Evolutionary conservation across 1,284 basidiomycete species (phyloP).

Genomic region (Marasmius sp.): DNA sequence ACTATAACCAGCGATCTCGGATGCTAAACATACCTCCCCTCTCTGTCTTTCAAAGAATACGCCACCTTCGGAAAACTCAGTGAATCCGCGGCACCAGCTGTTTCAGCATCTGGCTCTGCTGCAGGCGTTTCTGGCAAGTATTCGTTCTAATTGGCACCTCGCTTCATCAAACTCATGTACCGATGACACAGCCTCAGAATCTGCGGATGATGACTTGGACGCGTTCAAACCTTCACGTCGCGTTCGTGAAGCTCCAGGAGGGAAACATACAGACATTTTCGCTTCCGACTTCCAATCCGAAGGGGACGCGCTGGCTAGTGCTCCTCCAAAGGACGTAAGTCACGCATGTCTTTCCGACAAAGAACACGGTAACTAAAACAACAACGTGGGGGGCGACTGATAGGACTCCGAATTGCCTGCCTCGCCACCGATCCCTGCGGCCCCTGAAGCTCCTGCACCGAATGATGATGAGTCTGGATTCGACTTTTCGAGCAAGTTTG

Average conservation of each 20-base stretch:
- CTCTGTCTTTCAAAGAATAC: slow-evolving; percentile 40
- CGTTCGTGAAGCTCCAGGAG: slow-evolving; percentile 50
- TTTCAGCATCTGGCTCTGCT: slow-evolving; percentile 6
- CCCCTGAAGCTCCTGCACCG: slow-evolving; percentile 10
- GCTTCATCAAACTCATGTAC: background rate
- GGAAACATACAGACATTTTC: slow-evolving; percentile 47
- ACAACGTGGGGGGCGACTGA: background rate
- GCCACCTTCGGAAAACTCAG: slow-evolving; percentile 55
- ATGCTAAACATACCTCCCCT: too few relatives aligned
- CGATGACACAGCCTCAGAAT: background rate
- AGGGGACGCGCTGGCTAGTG: slow-evolving; percentile 45
- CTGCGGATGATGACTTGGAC: slow-evolving; percentile 14
- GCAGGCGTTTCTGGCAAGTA: slow-evolving; percentile 2
- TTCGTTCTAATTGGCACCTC: background rate
- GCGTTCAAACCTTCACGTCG: slow-evolving; percentile 51
- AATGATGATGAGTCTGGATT: slow-evolving; percentile 30
- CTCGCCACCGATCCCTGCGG: slow-evolving; percentile 5
- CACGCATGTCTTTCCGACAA: background rate
- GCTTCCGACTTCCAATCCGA: slow-evolving; percentile 34
- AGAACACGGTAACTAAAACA: background rate
- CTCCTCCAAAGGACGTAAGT: slow-evolving; percentile 31
- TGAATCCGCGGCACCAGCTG: slow-evolving; percentile 18
- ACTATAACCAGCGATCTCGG: background rate
- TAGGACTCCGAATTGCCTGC: background rate
- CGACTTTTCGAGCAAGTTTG: slow-evolving; percentile 34